Percentiles rank a stretch among this genome's conserved stretches.
Evolutionary conservation across 2,329 filamentous ascomycete species (phyloP).

Genomic region (Onygenales sp.): DNA sequence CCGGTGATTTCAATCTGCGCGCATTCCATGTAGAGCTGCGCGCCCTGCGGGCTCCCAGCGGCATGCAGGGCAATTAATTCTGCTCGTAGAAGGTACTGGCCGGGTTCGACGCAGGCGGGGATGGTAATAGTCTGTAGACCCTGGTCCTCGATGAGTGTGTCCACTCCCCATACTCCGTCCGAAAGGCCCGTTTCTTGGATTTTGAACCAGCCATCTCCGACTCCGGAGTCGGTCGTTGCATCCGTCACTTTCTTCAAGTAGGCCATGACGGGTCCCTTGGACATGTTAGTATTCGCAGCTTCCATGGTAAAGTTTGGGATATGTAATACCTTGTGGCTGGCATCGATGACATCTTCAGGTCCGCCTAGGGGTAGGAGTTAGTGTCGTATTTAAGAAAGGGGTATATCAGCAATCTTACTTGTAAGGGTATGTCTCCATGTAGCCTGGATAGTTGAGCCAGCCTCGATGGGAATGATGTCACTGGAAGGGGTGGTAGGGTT

Average conservation of each 20-base stretch:
- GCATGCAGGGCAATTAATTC: conserved; percentile 17
- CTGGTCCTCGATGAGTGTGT: conserved; percentile 6
- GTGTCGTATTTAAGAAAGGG: not conserved
- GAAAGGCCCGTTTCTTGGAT: conserved; percentile 29
- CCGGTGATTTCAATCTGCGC: conserved; percentile 17
- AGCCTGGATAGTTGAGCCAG: conserved; percentile 7
- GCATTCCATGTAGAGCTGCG: conserved; percentile 20
- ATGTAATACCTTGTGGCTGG: conserved; percentile 34
- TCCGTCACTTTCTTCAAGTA: conserved; percentile 48
- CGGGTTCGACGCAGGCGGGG: conserved; percentile 14
- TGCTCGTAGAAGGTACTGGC: conserved; percentile 19
- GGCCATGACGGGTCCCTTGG: conserved; percentile 41
- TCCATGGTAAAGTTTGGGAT: not conserved
- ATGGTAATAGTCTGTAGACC: conserved; percentile 17
- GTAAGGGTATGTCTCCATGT: conserved; percentile 47
- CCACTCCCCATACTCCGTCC: conserved; percentile 9
- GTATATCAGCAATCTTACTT: not conserved
- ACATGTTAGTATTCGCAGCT: not conserved
- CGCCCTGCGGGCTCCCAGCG: conserved; percentile 9
- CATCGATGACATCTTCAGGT: conserved; percentile 44
- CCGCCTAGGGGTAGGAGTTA: not conserved
- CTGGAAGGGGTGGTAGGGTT: conserved; percentile 33
- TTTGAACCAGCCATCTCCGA: conserved; percentile 27
- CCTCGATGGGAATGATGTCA: conserved; percentile 5
- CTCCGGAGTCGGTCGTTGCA: conserved; percentile 19